Conservation (phyloP, 108 stramenopile genomes). For the Nitzschia putrida region DNA sequence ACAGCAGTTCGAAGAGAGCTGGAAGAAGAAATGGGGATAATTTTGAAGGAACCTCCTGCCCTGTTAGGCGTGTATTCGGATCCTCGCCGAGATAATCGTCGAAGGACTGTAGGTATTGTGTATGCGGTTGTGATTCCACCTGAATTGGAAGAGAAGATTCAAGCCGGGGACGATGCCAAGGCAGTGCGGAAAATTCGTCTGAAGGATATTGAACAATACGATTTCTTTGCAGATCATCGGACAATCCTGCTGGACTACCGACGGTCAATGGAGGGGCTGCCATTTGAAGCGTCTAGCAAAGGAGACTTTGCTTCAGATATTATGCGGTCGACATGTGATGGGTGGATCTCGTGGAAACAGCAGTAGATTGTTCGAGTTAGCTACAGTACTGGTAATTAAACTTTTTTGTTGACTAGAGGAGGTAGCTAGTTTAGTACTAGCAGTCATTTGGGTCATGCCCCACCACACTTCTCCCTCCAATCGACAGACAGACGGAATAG, state of each 20-base stretch:
- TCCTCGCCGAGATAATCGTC: constrained; percentile 81
- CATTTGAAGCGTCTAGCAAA: not conserved
- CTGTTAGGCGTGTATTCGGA: constrained; percentile 82
- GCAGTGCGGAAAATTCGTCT: constrained; percentile 58
- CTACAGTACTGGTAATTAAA: not conserved
- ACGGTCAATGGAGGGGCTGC: constrained; percentile 4
- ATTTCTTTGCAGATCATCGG: constrained; percentile 57
- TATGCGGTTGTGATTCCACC: constrained; percentile 53
- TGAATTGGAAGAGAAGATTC: constrained; percentile 28
- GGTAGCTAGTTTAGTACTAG: too few relatives aligned
- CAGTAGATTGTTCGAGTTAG: not conserved
- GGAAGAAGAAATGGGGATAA: constrained; percentile 76
- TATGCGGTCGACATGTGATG: constrained; percentile 28
- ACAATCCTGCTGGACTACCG: constrained; percentile 58
- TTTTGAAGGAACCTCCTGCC: constrained; percentile 32
- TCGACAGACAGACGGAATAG: not conserved
- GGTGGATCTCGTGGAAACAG: not conserved
- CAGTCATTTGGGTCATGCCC: too few relatives aligned
- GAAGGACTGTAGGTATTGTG: constrained; percentile 58
- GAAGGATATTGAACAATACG: constrained; percentile 59
- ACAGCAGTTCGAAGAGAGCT: constrained; percentile 73
- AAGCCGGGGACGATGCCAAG: constrained; percentile 85
- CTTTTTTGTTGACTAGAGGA: too few relatives aligned
- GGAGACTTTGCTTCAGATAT: constrained; percentile 32
- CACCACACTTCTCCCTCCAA: not conserved